phyloP scores from a whole-genome alignment of 2,329 filamentous ascomycete genomes.

The Botryotinia narcissicola region DNA sequence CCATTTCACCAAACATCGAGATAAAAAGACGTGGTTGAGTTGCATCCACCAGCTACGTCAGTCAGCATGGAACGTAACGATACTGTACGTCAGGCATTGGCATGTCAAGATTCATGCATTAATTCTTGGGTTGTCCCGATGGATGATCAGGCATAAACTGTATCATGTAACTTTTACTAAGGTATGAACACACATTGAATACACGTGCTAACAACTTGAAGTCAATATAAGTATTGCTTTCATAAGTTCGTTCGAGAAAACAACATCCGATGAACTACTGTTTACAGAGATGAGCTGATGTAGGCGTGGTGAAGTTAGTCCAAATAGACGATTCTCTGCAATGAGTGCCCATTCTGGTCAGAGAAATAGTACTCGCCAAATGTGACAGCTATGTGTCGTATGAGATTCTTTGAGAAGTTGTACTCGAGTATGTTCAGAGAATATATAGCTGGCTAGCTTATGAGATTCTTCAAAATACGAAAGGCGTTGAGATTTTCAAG shows the following conservation, averaged over 20 bases:
- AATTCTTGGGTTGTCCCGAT: background rate
- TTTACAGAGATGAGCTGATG: background rate
- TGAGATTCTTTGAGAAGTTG: background rate
- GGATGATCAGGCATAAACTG: conserved; percentile 17
- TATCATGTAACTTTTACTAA: background rate
- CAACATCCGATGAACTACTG: background rate
- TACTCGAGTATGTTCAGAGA: background rate
- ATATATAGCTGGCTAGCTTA: background rate
- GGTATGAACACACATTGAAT: background rate
- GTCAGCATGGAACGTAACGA: background rate
- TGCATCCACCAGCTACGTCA: conserved; percentile 10
- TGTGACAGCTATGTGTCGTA: background rate
- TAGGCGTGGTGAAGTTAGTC: background rate
- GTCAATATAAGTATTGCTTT: background rate
- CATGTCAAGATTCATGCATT: conserved; percentile 10
- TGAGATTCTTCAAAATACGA: background rate
- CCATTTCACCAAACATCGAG: background rate
- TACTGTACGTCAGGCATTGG: background rate
- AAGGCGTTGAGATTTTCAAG: background rate
- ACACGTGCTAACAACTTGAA: background rate
- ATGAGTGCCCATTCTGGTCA: background rate
- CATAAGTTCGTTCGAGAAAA: background rate
- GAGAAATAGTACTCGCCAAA: background rate
- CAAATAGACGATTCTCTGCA: background rate
- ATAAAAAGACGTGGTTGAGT: background rate